phyloP scores from a whole-genome alignment of 192 early-diverging fungal species.

The Neocallimastix lanati region DNA sequence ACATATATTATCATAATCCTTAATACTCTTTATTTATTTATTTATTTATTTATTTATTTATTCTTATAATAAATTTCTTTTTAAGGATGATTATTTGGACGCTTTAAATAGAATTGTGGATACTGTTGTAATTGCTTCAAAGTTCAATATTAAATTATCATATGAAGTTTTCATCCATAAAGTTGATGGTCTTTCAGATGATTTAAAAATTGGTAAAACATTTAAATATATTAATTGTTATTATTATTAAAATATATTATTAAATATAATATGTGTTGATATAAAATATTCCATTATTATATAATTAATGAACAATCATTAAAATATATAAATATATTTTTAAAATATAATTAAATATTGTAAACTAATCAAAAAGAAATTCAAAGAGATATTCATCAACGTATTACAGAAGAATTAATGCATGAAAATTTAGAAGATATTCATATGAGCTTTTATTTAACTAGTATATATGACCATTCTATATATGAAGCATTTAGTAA shows the following conservation, averaged over 20 bases:
- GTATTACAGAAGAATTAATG: conserved; percentile 68
- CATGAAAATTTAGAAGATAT: conserved; percentile 58
- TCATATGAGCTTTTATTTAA: conserved; percentile 66
- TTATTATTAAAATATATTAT: too few species aligned
- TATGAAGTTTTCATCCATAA: conserved; percentile 96
- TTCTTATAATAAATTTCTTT: too few species aligned
- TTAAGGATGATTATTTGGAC: conserved; percentile 62
- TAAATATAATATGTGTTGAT: too few species aligned
- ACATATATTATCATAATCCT: too few species aligned
- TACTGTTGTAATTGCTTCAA: conserved; percentile 54
- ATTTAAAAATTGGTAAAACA: conserved; percentile 79
- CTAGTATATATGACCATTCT: conserved; percentile 82
- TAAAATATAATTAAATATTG: neutral
- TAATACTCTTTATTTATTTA: too few species aligned
- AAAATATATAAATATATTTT: too few species aligned
- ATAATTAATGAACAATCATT: neutral
- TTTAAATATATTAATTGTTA: too few species aligned
- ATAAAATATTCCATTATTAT: too few species aligned
- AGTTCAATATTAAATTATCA: conserved; percentile 61
- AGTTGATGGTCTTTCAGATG: conserved; percentile 85
- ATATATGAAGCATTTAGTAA: conserved; percentile 89
- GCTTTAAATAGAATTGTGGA: conserved; percentile 52
- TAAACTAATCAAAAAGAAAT: conserved; percentile 34
- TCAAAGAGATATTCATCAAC: conserved; percentile 82
- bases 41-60: too few species aligned